Base-by-base conservation (phyloP, 169 alveolate species). In the Perkinsus marinus region DNA sequence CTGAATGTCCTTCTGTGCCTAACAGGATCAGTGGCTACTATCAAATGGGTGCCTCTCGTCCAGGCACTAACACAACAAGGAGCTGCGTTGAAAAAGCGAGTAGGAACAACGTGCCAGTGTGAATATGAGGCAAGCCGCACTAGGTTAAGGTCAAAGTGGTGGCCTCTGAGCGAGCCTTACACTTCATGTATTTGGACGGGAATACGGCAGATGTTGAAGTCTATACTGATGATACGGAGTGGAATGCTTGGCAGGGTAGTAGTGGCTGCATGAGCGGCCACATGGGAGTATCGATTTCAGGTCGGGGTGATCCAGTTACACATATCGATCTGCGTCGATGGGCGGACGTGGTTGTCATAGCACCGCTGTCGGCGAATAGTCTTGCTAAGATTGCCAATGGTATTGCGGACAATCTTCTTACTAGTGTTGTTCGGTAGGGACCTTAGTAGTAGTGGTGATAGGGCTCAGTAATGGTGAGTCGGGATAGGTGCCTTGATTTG, bases 331-430 rank as follows among this genome's bases (percentile, higher is more conserved):
- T 98, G 38, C 93, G 98, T 39, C 96, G 96, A 90, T 95, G 99
- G 98, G 98, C 99, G 0, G 97, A 96, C 43, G 46, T 97, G 16
- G 94, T 97, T 26, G 92, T 97, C 13, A 95, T 98, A 9, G 97
- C 98, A 36, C 99, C 99, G 9, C 91, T 97, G 89, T 96, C 98
- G 39, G 99, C 99, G 34, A 98, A 98, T 94, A 97, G 99, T 19
- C 90, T 98, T 39, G 99, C 98, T 3, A 97, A 97, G 93, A 79
- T 98, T 3, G 92, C 98, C 2, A 92, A 94, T 90, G 99, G 99
- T 9, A 93, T 97, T 39, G 97, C 99, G 93, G 99, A 98, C 94
- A 98, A 97, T 89, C 92, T 98, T 39, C 94, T 98, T 93, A 98
- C 96, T 90, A 68, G 93, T 43, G 39, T 39, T 38, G 30, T 26